A percentile compares a stretch with the other conserved stretches of the same genome.
Conservation (phyloP, 805 yeast genomes). For the Candida peoriensis region DNA sequence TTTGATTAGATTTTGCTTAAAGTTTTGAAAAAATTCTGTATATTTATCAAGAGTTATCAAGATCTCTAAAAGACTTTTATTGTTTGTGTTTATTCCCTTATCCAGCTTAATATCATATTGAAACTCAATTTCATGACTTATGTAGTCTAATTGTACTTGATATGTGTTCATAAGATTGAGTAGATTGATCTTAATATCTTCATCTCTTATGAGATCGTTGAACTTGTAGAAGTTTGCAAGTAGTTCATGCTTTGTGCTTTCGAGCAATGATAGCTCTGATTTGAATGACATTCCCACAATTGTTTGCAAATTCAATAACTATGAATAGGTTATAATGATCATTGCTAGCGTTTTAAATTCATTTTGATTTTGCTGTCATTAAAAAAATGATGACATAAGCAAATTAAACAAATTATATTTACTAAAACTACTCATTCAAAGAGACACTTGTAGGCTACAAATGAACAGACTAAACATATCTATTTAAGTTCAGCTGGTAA, state of each 20-base stretch:
- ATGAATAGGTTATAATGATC: no score
- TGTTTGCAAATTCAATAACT: no score
- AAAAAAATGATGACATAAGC: no score
- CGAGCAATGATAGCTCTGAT: no score
- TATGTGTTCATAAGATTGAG: slow-evolving; percentile 13
- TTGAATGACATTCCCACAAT: no score
- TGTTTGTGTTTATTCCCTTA: not conserved
- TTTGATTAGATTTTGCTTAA: slow-evolving; percentile 10
- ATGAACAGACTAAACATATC: not conserved
- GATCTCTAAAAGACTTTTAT: not conserved
- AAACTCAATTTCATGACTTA: slow-evolving; percentile 15
- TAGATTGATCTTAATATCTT: slow-evolving; percentile 11
- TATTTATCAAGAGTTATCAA: slow-evolving; percentile 8
- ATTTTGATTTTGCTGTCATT: no score
- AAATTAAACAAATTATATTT: no score
- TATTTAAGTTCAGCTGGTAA: not conserved
- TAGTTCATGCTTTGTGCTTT: slow-evolving; percentile 10
- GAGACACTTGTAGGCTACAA: not conserved
- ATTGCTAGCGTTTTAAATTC: no score
- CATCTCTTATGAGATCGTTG: slow-evolving; percentile 10
- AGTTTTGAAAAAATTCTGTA: slow-evolving; percentile 15
- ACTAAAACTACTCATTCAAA: no score
- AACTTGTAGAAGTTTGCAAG: slow-evolving; percentile 8
- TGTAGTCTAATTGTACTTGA: slow-evolving; percentile 10
- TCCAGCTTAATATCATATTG: slow-evolving; percentile 12